These are phyloP conservation scores for Rehmannia glutinosa DNA, from an alignment of 257 asterid genomes.

Conservation along the genomic window DNA sequence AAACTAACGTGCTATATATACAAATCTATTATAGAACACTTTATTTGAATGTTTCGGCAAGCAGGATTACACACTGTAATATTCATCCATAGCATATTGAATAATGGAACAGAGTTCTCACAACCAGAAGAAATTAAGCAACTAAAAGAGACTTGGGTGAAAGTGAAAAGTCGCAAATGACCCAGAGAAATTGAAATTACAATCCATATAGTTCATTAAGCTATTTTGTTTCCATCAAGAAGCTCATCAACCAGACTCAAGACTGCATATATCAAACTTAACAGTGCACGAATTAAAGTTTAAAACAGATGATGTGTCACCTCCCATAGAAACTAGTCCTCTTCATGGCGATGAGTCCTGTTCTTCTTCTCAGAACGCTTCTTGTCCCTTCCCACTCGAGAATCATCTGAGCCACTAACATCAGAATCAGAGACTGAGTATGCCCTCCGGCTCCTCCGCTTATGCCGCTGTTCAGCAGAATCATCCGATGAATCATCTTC, in stretches of 20 bases:
- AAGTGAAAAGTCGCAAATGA: background rate
- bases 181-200: background rate
- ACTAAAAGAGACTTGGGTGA: background rate
- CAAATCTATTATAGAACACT: background rate
- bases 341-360: slow-evolving; percentile 40
- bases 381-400: slow-evolving; percentile 72
- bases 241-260: background rate
- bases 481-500: slow-evolving; percentile 55
- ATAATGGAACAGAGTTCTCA: slow-evolving; percentile 1
- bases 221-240: slow-evolving; percentile 6
- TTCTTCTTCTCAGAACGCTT: slow-evolving; percentile 66
- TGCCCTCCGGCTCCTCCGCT: slow-evolving; percentile 52
- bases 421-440: slow-evolving; percentile 48
- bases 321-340: slow-evolving; percentile 30
- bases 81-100: background rate
- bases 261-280: too few species aligned
- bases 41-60: background rate
- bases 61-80: background rate
- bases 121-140: background rate
- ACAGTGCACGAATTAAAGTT: background rate
- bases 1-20: background rate
- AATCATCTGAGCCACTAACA: slow-evolving; percentile 47
- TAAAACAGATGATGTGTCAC: background rate
- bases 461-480: slow-evolving; percentile 42
- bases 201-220: background rate